A percentile compares a stretch with the other conserved stretches of the same genome.
Conservation (phyloP, 108 stramenopile species). For the Pseudonitzschia pungens region DNA sequence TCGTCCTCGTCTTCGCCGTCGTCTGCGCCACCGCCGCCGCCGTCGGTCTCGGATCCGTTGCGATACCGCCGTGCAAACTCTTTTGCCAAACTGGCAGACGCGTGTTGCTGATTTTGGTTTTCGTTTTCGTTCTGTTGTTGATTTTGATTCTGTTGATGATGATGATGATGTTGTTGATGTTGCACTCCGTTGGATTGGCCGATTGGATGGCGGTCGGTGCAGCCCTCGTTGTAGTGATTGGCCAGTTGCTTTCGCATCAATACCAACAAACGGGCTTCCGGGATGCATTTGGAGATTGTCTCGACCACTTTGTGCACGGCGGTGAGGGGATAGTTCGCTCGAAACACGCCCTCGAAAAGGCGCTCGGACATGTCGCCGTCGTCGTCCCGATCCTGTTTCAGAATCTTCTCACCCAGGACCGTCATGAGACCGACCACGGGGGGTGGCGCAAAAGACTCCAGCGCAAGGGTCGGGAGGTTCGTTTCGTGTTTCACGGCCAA, state of each 20-base stretch:
- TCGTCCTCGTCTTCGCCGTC: not conserved
- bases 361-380: constrained; percentile 3
- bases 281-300: constrained; percentile 13
- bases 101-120: not conserved
- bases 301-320: constrained; percentile 19
- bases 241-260: constrained; percentile 11
- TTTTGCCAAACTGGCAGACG: constrained; percentile 9
- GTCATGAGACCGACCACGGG: constrained; percentile 11
- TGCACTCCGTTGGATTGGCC: no score
- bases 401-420: constrained; percentile 4
- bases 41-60: not conserved
- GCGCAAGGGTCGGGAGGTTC: not conserved
- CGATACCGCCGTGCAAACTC: constrained; percentile 8
- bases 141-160: no score
- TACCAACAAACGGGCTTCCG: not conserved
- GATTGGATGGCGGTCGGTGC: not conserved
- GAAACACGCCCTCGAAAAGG: constrained; percentile 16
- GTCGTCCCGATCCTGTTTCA: constrained; percentile 9
- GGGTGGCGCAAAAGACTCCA: constrained; percentile 22
- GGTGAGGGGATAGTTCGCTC: constrained; percentile 16
- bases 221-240: constrained; percentile 20
- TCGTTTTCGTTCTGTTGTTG: no score
- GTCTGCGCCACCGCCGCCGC: no score
- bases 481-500: constrained; percentile 15
- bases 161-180: no score